These are phyloP conservation scores for Debaryomyces psychrophilus DNA, from an alignment of 1,139 yeast species.

Conservation along the genomic window DNA sequence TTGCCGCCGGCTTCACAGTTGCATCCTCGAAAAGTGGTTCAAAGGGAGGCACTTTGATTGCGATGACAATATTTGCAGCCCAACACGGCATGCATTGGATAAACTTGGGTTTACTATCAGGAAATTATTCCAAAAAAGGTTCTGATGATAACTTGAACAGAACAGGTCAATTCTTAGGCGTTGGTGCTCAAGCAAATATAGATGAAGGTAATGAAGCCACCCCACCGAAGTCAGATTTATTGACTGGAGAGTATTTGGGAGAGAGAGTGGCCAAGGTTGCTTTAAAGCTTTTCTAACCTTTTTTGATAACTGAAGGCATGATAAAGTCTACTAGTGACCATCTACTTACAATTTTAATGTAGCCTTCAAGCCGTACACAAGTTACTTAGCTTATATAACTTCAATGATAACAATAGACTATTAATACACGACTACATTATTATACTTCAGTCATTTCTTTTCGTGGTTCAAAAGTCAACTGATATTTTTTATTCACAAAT, in stretches of 20 bases:
- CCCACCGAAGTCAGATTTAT: not conserved
- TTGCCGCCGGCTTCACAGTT: not conserved
- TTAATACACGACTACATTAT: too few relatives aligned
- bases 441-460: too few relatives aligned
- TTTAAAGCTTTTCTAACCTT: not conserved
- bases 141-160: not conserved
- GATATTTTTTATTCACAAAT: too few relatives aligned
- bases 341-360: too few relatives aligned
- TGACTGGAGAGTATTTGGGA: not conserved
- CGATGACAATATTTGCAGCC: not conserved
- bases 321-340: too few relatives aligned
- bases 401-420: too few relatives aligned
- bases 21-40: not conserved
- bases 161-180: not conserved
- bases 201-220: not conserved
- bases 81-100: slow-evolving; percentile 1
- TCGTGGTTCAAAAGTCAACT: too few relatives aligned
- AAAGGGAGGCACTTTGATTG: not conserved
- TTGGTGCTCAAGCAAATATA: not conserved
- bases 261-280: not conserved
- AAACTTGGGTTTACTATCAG: not conserved
- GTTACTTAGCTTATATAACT: too few relatives aligned
- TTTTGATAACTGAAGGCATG: too few relatives aligned
- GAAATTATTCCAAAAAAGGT: not conserved
- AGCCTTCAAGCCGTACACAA: too few relatives aligned